A percentile compares a stretch with the other conserved stretches of the same genome.
Evolutionary conservation across 345 rosid genomes (phyloP).

Genomic region (Jatropha curcas): DNA sequence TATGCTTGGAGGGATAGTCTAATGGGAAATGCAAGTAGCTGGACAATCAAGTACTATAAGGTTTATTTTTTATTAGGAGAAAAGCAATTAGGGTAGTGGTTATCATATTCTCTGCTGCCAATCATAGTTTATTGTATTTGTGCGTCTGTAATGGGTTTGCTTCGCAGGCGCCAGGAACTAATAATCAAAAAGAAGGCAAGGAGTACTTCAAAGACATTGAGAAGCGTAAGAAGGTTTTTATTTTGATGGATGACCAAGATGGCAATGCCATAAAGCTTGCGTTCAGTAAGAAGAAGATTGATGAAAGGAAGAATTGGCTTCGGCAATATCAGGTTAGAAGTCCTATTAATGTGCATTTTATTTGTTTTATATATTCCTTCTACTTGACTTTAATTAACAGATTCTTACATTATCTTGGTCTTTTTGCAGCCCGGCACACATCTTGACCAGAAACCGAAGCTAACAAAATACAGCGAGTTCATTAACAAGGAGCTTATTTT

Average conservation of each 20-base stretch:
- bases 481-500: conserved; percentile 93
- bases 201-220: conserved; percentile 53
- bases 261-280: conserved; percentile 96
- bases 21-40: conserved; percentile 61
- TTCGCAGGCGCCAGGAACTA: too few relatives aligned
- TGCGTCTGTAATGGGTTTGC: too few relatives aligned
- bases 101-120: too few relatives aligned
- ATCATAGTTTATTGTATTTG: too few relatives aligned
- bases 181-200: too few relatives aligned
- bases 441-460: too few relatives aligned
- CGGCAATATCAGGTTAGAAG: conserved; percentile 63
- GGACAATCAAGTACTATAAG: conserved; percentile 97
- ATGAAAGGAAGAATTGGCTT: conserved; percentile 97
- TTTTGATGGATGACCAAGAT: conserved; percentile 76
- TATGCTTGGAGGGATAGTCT: conserved; percentile 80
- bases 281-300: too few relatives aligned
- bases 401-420: background rate
- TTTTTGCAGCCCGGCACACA: conserved; percentile 83
- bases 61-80: conserved; percentile 39
- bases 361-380: background rate
- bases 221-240: conserved; percentile 78
- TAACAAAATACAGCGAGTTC: conserved; percentile 84
- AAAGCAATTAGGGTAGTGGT: too few relatives aligned
- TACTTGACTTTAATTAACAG: background rate
- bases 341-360: background rate